Evolutionary conservation across 768 basidiomycete species (phyloP).

Genomic region (Pholiota microspora): DNA sequence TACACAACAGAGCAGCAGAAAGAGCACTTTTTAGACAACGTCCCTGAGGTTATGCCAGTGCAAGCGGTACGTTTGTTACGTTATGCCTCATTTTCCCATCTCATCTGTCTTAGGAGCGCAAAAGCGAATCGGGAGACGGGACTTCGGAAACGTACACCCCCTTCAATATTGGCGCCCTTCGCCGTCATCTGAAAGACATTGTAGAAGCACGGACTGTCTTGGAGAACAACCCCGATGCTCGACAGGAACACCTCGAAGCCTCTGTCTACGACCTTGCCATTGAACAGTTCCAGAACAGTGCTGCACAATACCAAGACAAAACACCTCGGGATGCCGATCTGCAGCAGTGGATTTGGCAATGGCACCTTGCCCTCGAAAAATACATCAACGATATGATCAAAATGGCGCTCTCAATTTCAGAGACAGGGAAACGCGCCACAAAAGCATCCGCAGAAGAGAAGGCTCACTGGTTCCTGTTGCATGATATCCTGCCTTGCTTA

Average conservation of each 20-base stretch:
- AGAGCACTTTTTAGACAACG: slow-evolving; percentile 42
- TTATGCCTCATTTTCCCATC: neutral
- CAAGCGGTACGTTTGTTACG: slow-evolving; percentile 30
- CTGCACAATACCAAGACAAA: slow-evolving; percentile 54
- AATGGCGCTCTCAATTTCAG: slow-evolving; percentile 35
- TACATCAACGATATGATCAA: slow-evolving; percentile 46
- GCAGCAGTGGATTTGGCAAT: slow-evolving; percentile 83
- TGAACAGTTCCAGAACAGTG: slow-evolving; percentile 64
- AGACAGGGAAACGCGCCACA: neutral
- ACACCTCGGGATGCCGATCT: slow-evolving; percentile 48
- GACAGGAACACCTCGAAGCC: slow-evolving; percentile 81
- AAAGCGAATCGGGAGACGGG: neutral
- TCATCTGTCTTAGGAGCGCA: slow-evolving; percentile 1
- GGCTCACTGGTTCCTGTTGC: neutral
- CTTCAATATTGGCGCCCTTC: slow-evolving; percentile 73
- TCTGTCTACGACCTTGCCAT: slow-evolving; percentile 84
- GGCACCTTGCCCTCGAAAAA: slow-evolving; percentile 63
- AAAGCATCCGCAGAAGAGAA: neutral
- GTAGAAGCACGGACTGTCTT: slow-evolving; percentile 61
- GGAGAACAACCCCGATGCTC: slow-evolving; percentile 62
- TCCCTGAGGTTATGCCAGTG: slow-evolving; percentile 68
- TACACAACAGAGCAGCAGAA: slow-evolving; percentile 41
- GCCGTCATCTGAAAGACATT: slow-evolving; percentile 65
- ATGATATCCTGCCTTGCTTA: slow-evolving; percentile 5
- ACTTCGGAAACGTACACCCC: slow-evolving; percentile 45